These are phyloP conservation scores for Colletotrichum euphorbiae DNA, from an alignment of 2,329 filamentous ascomycete species.

Conservation along the genomic window DNA sequence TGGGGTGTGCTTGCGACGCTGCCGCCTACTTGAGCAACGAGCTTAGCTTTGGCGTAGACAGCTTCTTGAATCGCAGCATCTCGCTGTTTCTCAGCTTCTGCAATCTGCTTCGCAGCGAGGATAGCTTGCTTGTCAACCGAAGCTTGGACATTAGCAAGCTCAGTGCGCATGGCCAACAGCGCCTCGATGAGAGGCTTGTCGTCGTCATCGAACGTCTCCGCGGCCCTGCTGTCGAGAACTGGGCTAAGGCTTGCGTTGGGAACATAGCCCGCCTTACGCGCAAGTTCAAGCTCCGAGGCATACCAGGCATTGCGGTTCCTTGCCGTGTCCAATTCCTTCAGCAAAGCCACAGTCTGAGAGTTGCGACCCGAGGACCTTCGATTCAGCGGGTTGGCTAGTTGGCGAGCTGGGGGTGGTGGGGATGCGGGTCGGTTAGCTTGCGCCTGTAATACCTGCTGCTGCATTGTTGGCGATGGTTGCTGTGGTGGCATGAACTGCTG, in stretches of 20 bases:
- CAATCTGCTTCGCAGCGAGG: constrained; percentile 87
- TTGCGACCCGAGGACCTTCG: constrained; percentile 71
- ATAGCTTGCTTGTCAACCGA: constrained; percentile 91
- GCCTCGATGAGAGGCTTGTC: constrained; percentile 94
- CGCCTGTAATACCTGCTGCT: constrained; percentile 48
- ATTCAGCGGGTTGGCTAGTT: constrained; percentile 68
- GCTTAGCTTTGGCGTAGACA: constrained; percentile 91
- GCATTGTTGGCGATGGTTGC: constrained; percentile 20
- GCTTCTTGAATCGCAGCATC: constrained; percentile 96
- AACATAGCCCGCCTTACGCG: constrained; percentile 88
- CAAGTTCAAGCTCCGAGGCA: constrained; percentile 91
- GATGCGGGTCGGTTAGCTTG: constrained; percentile 61
- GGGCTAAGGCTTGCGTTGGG: constrained; percentile 77
- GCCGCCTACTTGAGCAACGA: constrained; percentile 79
- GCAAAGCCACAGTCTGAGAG: constrained; percentile 77
- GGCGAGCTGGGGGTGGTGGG: constrained; percentile 68
- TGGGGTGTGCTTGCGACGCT: constrained; percentile 72
- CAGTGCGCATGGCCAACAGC: constrained; percentile 88
- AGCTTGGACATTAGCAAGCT: constrained; percentile 88
- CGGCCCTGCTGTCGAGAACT: constrained; percentile 78
- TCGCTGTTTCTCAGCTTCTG: constrained; percentile 93
- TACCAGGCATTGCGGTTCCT: constrained; percentile 97
- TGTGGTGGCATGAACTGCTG: constrained; percentile 62
- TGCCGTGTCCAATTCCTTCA: constrained; percentile 87
- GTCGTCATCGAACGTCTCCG: constrained; percentile 89